Base-by-base conservation (phyloP, 1,139 yeast genomes). In the Sporopachydermia cereana region DNA sequence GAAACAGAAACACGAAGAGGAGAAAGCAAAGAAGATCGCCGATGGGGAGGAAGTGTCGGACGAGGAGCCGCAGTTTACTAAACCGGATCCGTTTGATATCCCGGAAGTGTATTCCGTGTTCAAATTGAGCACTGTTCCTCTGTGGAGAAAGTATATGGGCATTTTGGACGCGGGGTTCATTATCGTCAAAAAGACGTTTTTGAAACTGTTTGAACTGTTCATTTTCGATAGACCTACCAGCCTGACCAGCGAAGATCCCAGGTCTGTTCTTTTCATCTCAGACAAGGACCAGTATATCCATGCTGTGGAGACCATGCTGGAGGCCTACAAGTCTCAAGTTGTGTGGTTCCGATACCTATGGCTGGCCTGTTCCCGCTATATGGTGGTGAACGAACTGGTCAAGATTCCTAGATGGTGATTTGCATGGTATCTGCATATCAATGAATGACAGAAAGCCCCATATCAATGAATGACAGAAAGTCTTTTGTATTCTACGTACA, bases 301-400 rank as follows among this genome's bases (percentile, higher is more conserved):
- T 5, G 71, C 80, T 31, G 68, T 79, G 47, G 74, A 82, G 0
- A 84, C 96, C 3, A 88, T 91, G 96, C 67, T 79, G 2, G 71
- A 72, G 53, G 95, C 85, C 2, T 97, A 91, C 62, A 70, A 69
- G 51, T 79, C 95, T 2, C 99, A 91, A 61, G 84, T 91, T 86
- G 89, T 81, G 14, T 91, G 97, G 97, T 91, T 83, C 62, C 71
- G 99, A 52, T 85, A 84, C 67, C 82, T 88, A 1, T 91, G 97
- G 96, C 69, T 91, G 56, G 50, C 75, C 4, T 64, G 80, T 41
- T 83, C 95, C 50, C 71, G 93, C 51, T 84, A 83, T 63, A 73
- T 83, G 73, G 66, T 68, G 49, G 67, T 69, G 34, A 91, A 89
- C 61, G 89, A 84, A 56, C 69, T 88, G 49, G 64, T 61, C 36